phyloP scores from a whole-genome alignment of 169 alveolate species.

The Perkinsus marinus region DNA sequence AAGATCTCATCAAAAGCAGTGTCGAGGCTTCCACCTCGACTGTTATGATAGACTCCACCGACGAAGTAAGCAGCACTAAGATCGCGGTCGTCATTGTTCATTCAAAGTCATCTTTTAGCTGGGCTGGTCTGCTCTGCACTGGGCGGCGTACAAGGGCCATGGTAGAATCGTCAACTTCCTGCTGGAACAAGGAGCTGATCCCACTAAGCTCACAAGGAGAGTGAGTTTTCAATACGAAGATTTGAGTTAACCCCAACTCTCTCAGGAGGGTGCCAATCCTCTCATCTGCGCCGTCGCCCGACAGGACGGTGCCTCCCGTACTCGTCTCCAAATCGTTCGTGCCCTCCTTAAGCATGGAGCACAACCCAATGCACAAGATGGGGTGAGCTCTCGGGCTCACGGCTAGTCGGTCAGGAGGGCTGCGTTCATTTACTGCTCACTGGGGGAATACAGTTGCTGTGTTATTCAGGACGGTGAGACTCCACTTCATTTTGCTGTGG shows the following conservation, averaged over 20 bases:
- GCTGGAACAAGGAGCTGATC: neutral
- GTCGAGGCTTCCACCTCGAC: neutral
- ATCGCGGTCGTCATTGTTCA: too few species aligned
- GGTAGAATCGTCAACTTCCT: neutral
- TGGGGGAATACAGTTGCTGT: too few species aligned
- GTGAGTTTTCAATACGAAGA: neutral
- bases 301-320: neutral
- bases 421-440: too few species aligned
- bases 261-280: neutral
- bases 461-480: neutral
- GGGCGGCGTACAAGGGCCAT: neutral
- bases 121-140: neutral
- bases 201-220: neutral
- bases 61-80: neutral
- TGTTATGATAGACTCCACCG: neutral
- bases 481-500: neutral
- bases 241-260: neutral
- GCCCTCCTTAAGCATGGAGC: neutral
- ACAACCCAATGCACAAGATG: neutral
- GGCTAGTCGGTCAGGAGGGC: too few species aligned
- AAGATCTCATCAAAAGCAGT: neutral
- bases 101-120: neutral
- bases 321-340: neutral
- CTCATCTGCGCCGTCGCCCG: neutral
- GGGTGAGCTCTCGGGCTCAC: neutral